Evolutionary conservation across 345 rosid genomes (phyloP).

Genomic region (Aethionema arabicum): DNA sequence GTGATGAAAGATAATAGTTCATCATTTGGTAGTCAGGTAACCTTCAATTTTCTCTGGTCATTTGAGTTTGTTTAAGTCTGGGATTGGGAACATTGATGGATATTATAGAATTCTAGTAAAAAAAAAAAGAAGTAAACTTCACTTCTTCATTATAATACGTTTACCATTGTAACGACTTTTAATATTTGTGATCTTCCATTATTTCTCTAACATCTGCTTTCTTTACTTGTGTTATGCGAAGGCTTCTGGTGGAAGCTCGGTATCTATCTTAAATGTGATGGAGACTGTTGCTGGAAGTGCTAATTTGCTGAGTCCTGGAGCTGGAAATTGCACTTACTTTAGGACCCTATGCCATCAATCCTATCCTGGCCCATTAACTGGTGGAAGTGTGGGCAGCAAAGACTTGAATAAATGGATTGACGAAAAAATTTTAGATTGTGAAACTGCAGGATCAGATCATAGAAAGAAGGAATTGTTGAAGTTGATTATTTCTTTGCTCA

Average conservation of each 20-base stretch:
- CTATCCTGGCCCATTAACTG: slow-evolving; percentile 81
- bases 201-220: not conserved
- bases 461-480: slow-evolving; percentile 48
- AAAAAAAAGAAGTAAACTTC: too few species aligned
- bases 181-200: not conserved
- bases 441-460: slow-evolving; percentile 50
- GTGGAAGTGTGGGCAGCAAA: slow-evolving; percentile 71
- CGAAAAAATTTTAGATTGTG: slow-evolving; percentile 61
- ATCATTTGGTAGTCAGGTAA: slow-evolving; percentile 64
- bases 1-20: slow-evolving; percentile 57
- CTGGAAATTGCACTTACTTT: slow-evolving; percentile 49
- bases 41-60: slow-evolving; percentile 11
- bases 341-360: slow-evolving; percentile 58
- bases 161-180: not conserved
- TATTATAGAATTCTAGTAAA: not conserved
- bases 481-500: slow-evolving; percentile 68
- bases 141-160: too few species aligned
- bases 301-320: slow-evolving; percentile 30
- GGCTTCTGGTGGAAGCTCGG: slow-evolving; percentile 50
- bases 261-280: slow-evolving; percentile 61
- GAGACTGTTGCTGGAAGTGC: slow-evolving; percentile 50
- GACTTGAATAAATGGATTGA: slow-evolving; percentile 85
- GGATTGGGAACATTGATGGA: not conserved
- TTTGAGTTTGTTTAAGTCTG: not conserved
- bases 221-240: slow-evolving; percentile 37